phyloP scores from a whole-genome alignment of 805 yeast genomes.

The Candida pseudoglaebosa region DNA sequence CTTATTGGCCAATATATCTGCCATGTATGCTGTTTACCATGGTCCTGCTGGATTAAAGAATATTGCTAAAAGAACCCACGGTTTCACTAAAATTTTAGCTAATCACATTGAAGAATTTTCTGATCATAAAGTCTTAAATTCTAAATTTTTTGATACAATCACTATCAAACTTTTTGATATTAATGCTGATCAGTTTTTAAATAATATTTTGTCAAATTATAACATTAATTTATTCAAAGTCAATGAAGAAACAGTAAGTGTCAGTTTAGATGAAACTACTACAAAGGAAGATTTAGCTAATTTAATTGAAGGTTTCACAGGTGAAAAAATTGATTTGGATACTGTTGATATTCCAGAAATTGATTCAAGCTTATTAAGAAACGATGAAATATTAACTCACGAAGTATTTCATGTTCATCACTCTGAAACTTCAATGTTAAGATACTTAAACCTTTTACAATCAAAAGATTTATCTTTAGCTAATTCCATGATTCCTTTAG shows the following conservation, averaged over 20 bases:
- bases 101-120: conserved; percentile 35
- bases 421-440: conserved; percentile 90
- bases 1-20: conserved; percentile 88
- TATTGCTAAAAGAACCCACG: conserved; percentile 75
- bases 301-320: conserved; percentile 60
- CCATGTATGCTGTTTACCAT: conserved; percentile 94
- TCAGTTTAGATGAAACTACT: conserved; percentile 91
- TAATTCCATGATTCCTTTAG: conserved; percentile 94
- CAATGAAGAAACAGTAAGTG: conserved; percentile 53
- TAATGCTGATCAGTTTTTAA: conserved; percentile 53
- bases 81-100: conserved; percentile 71
- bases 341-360: conserved; percentile 24
- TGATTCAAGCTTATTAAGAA: conserved; percentile 50
- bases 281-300: conserved; percentile 54
- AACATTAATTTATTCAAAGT: conserved; percentile 77
- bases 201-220: conserved; percentile 52
- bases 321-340: conserved; percentile 14
- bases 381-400: conserved; percentile 59
- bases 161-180: conserved; percentile 53
- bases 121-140: conserved; percentile 50
- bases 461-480: conserved; percentile 87
- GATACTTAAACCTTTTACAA: conserved; percentile 84
- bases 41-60: conserved; percentile 82
- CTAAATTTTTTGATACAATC: conserved; percentile 83
- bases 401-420: conserved; percentile 84